A percentile compares a stretch with the other conserved stretches of the same genome.
These are phyloP conservation scores for Aristolochia contorta DNA, from an alignment of 164 flowering plant species.

Conservation along the genomic window DNA sequence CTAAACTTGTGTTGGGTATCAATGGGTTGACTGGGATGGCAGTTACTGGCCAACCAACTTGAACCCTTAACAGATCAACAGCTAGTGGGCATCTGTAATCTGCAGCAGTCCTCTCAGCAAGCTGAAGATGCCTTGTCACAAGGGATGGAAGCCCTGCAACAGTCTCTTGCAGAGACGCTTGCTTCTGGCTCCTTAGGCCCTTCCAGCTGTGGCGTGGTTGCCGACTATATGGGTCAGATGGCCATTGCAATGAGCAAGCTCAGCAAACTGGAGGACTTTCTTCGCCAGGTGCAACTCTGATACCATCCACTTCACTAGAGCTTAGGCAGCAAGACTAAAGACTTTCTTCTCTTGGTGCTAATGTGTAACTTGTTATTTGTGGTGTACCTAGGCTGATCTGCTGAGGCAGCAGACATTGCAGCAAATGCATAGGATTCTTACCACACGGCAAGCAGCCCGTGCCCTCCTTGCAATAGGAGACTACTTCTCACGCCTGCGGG, in stretches of 20 bases:
- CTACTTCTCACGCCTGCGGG: slow-evolving; percentile 60
- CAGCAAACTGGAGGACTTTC: slow-evolving; percentile 62
- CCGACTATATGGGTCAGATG: slow-evolving; percentile 89
- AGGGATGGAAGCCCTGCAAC: slow-evolving; percentile 94
- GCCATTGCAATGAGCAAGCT: slow-evolving; percentile 85
- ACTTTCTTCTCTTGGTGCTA: too few species aligned
- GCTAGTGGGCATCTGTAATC: slow-evolving; percentile 67
- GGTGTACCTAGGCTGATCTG: slow-evolving; percentile 53
- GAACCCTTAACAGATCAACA: slow-evolving; percentile 90
- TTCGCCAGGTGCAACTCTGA: slow-evolving; percentile 52
- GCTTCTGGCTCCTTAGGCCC: slow-evolving; percentile 52
- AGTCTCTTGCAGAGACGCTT: slow-evolving; percentile 65
- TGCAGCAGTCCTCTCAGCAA: slow-evolving; percentile 83
- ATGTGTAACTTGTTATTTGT: neutral
- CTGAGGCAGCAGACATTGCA: slow-evolving; percentile 80
- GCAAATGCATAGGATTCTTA: slow-evolving; percentile 72
- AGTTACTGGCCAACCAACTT: slow-evolving; percentile 67
- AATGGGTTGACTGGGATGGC: slow-evolving; percentile 8
- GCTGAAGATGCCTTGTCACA: slow-evolving; percentile 93
- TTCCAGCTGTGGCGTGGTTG: slow-evolving; percentile 49
- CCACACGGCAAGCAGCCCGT: slow-evolving; percentile 85
- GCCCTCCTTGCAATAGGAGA: slow-evolving; percentile 72
- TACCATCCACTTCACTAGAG: too few species aligned
- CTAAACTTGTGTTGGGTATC: neutral
- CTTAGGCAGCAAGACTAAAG: too few species aligned